These are phyloP conservation scores for Fusarium tuaranense DNA, from an alignment of 2,329 filamentous ascomycete genomes.

Conservation along the genomic window DNA sequence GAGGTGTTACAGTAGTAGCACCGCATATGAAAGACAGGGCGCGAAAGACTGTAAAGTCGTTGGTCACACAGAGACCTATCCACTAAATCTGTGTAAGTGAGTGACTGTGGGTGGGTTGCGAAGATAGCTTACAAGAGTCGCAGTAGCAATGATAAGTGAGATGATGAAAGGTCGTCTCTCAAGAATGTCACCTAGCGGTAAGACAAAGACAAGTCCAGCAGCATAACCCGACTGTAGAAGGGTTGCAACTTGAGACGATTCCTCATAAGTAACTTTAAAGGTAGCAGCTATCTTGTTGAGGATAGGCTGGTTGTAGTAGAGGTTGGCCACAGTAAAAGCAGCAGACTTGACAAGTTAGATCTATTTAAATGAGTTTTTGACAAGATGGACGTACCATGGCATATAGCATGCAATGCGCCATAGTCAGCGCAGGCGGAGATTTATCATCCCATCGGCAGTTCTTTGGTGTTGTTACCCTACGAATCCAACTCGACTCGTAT, in stretches of 20 bases:
- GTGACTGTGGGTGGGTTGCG: too few species aligned
- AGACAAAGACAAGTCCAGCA: conserved; percentile 77
- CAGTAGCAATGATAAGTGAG: conserved; percentile 73
- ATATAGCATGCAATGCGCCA: conserved; percentile 77
- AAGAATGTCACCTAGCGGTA: conserved; percentile 79
- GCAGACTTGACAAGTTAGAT: conserved; percentile 53
- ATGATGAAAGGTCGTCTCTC: conserved; percentile 77
- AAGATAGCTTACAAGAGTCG: conserved; percentile 67
- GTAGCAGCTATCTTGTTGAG: conserved; percentile 79
- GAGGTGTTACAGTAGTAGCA: conserved; percentile 84
- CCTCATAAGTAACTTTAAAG: conserved; percentile 77
- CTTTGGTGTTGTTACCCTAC: conserved; percentile 62
- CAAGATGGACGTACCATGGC: conserved; percentile 62
- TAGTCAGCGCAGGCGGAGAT: conserved; percentile 75
- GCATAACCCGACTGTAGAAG: conserved; percentile 86
- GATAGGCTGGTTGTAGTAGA: conserved; percentile 86
- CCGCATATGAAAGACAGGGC: conserved; percentile 79
- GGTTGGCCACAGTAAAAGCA: conserved; percentile 80
- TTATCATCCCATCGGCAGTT: conserved; percentile 76
- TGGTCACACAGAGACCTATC: conserved; percentile 78
- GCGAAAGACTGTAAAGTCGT: conserved; percentile 72
- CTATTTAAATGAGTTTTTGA: neutral
- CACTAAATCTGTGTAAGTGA: conserved; percentile 54
- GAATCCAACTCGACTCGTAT: conserved; percentile 40
- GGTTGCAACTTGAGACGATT: conserved; percentile 76